Conservation (phyloP, 495 filamentous ascomycete species). For the Xylaria palmicola region DNA sequence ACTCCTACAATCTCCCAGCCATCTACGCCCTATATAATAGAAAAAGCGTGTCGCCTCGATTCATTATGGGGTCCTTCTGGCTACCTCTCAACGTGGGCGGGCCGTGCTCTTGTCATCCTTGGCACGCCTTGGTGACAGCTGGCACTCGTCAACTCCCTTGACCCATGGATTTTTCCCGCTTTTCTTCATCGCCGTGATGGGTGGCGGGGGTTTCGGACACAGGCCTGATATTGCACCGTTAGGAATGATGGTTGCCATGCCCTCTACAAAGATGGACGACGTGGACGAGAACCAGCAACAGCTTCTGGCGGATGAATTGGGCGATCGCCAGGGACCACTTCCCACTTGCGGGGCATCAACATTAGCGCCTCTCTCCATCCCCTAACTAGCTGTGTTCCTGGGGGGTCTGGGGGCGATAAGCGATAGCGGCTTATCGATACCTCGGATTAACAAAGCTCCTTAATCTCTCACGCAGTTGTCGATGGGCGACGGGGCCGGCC, state of each 20-base stretch:
- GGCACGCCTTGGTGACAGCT: neutral
- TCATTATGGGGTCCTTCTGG: neutral
- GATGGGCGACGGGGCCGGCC: slow-evolving; percentile 11
- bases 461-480: neutral
- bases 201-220: too few species aligned
- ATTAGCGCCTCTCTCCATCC: slow-evolving; percentile 8
- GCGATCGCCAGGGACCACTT: slow-evolving; percentile 5
- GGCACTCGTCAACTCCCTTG: neutral
- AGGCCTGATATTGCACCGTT: too few species aligned
- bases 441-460: slow-evolving; percentile 4
- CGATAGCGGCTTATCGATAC: neutral
- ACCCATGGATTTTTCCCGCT: too few species aligned
- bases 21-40: too few species aligned
- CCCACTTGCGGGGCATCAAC: neutral
- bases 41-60: neutral
- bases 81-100: neutral
- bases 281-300: too few species aligned
- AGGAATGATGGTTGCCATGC: too few species aligned
- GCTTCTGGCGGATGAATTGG: too few species aligned
- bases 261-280: too few species aligned
- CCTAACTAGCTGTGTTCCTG: neutral
- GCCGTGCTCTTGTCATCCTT: neutral
- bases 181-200: too few species aligned
- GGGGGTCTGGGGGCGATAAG: neutral
- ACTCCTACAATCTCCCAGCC: too few species aligned